These are phyloP conservation scores for Noccaea caerulescens DNA, from an alignment of 345 rosid genomes.

Conservation along the genomic window DNA sequence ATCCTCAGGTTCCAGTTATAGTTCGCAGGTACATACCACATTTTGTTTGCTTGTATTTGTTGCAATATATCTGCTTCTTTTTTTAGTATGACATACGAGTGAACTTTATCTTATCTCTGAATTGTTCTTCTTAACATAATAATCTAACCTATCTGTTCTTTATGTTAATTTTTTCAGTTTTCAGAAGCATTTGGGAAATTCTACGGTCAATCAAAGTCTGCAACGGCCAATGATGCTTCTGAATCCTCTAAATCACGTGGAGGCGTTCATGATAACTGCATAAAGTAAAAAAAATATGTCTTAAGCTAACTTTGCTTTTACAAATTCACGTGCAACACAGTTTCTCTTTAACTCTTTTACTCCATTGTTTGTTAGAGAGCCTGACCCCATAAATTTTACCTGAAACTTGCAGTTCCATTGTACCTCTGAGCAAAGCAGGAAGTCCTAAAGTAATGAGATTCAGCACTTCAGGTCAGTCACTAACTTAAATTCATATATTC, in stretches of 20 bases:
- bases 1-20: constrained; percentile 70
- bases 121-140: neutral
- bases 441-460: constrained; percentile 61
- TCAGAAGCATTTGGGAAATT: constrained; percentile 96
- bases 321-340: neutral
- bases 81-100: neutral
- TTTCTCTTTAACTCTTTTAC: neutral
- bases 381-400: neutral
- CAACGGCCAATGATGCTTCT: constrained; percentile 59
- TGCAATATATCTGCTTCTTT: constrained; percentile 4
- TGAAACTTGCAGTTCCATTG: constrained; percentile 62
- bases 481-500: neutral
- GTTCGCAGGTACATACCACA: constrained; percentile 69
- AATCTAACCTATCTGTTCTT: neutral
- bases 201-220: constrained; percentile 80
- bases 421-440: constrained; percentile 57
- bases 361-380: constrained; percentile 8
- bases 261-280: constrained; percentile 84
- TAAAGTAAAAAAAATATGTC: constrained; percentile 54
- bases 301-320: constrained; percentile 13
- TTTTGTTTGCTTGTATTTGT: neutral
- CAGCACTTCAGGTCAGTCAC: constrained; percentile 86
- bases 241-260: constrained; percentile 69
- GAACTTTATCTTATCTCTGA: constrained; percentile 4
- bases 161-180: constrained; percentile 52